Conservation (phyloP, 2,329 filamentous ascomycete species). For the Pseudogymnoascus sp. region DNA sequence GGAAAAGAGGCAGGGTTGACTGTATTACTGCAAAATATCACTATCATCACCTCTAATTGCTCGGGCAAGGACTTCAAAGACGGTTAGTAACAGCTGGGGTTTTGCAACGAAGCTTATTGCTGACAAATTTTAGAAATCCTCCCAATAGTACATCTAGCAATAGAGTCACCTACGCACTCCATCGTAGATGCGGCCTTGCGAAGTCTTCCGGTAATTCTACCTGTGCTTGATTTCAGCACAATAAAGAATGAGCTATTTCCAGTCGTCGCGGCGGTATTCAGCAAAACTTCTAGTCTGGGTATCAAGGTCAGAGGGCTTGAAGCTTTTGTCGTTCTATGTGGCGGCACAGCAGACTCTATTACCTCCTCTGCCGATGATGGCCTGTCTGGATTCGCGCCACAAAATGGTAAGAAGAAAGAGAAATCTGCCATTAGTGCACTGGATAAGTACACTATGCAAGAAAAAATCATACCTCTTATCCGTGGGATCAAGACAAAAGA, state of each 20-base stretch:
- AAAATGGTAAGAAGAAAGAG: slow-evolving; percentile 45
- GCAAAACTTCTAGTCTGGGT: slow-evolving; percentile 81
- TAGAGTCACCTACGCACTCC: slow-evolving; percentile 83
- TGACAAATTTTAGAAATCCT: slow-evolving; percentile 58
- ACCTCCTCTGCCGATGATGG: slow-evolving; percentile 53
- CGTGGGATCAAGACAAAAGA: slow-evolving; percentile 96
- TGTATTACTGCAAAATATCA: slow-evolving; percentile 79
- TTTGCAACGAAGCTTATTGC: slow-evolving; percentile 6
- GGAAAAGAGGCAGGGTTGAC: slow-evolving; percentile 83
- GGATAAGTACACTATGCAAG: slow-evolving; percentile 97
- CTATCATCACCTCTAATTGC: slow-evolving; percentile 67
- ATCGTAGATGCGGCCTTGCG: slow-evolving; percentile 79
- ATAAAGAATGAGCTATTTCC: slow-evolving; percentile 97
- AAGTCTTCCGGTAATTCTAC: slow-evolving; percentile 69
- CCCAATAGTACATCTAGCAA: slow-evolving; percentile 71
- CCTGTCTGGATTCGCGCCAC: slow-evolving; percentile 58
- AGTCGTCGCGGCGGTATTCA: slow-evolving; percentile 81
- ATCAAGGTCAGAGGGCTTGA: slow-evolving; percentile 92
- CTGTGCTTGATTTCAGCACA: slow-evolving; percentile 87
- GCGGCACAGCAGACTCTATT: slow-evolving; percentile 50
- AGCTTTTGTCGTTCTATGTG: slow-evolving; percentile 82
- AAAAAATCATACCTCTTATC: slow-evolving; percentile 86
- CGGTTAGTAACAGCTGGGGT: slow-evolving; percentile 41
- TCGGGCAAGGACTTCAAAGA: slow-evolving; percentile 93
- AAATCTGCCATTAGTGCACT: slow-evolving; percentile 65